Evolutionary conservation across 257 asterid species (phyloP).

Genomic region (Vinca minor): DNA sequence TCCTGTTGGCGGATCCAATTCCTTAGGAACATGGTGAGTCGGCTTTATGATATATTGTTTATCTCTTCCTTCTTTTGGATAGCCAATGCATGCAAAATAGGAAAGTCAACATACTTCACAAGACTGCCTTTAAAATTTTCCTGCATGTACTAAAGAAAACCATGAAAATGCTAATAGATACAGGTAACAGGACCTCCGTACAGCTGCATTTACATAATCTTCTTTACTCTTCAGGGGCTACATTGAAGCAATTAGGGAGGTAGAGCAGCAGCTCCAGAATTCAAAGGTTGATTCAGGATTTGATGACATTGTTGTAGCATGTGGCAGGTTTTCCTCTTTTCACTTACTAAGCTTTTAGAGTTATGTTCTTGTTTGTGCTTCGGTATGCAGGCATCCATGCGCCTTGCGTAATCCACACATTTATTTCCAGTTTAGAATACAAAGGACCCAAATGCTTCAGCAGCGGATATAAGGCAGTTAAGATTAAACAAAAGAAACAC

Average conservation of each 20-base stretch:
- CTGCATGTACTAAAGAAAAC: not conserved
- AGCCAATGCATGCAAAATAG: not conserved
- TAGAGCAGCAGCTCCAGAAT: conserved; percentile 54
- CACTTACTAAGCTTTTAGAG: not conserved
- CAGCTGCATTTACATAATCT: not conserved
- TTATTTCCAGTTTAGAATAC: not conserved
- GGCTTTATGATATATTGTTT: conserved; percentile 4
- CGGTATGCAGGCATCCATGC: not conserved
- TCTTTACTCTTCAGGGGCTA: conserved; percentile 67
- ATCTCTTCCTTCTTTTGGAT: conserved; percentile 2
- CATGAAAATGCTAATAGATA: not conserved
- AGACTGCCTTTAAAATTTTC: not conserved
- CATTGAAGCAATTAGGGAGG: conserved; percentile 81
- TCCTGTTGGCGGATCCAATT: conserved; percentile 97
- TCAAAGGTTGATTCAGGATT: conserved; percentile 30
- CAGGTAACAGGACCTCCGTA: not conserved
- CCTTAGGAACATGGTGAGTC: conserved; percentile 88
- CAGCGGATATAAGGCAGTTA: not conserved
- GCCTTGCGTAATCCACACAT: not conserved
- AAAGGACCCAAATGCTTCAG: not conserved
- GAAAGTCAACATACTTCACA: not conserved
- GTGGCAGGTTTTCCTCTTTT: conserved; percentile 62
- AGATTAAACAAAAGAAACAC: not conserved
- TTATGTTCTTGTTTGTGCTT: not conserved
- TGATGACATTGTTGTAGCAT: conserved; percentile 81